Conservation (phyloP, 148 eudicot species). For the Talinum fruticosum region DNA sequence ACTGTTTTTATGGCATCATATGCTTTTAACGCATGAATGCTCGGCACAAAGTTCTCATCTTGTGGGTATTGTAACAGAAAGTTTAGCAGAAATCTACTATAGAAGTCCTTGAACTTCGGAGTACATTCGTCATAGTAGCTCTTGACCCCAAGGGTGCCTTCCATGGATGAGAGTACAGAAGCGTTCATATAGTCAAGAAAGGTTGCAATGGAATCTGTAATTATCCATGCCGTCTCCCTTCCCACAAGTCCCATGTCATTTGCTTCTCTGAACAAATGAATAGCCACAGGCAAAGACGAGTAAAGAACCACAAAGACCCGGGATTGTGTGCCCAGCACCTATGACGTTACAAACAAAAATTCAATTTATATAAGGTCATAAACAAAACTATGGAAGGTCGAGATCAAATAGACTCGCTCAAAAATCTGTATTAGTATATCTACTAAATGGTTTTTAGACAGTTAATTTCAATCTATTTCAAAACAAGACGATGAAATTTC, state of each 20-base stretch:
- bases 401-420: no score
- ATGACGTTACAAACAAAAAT: background rate
- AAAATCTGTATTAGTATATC: no score
- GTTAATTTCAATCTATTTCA: no score
- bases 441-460: no score
- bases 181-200: conserved; percentile 36
- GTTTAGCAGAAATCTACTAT: conserved; percentile 16
- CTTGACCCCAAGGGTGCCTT: conserved; percentile 44
- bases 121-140: conserved; percentile 23
- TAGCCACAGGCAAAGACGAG: conserved; percentile 31
- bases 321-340: conserved; percentile 28
- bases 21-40: conserved; percentile 43
- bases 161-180: conserved; percentile 31
- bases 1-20: conserved; percentile 35
- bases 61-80: conserved; percentile 25
- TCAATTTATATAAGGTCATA: background rate
- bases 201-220: conserved; percentile 27
- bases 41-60: conserved; percentile 28
- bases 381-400: no score
- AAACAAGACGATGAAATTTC: no score
- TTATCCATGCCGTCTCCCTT: conserved; percentile 41
- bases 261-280: conserved; percentile 39
- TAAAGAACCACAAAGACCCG: conserved; percentile 49
- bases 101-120: conserved; percentile 22
- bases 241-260: conserved; percentile 40